A percentile compares a stretch with the other conserved stretches of the same genome.
Evolutionary conservation across 768 basidiomycete species (phyloP).

Genomic region (Boletus edulis): DNA sequence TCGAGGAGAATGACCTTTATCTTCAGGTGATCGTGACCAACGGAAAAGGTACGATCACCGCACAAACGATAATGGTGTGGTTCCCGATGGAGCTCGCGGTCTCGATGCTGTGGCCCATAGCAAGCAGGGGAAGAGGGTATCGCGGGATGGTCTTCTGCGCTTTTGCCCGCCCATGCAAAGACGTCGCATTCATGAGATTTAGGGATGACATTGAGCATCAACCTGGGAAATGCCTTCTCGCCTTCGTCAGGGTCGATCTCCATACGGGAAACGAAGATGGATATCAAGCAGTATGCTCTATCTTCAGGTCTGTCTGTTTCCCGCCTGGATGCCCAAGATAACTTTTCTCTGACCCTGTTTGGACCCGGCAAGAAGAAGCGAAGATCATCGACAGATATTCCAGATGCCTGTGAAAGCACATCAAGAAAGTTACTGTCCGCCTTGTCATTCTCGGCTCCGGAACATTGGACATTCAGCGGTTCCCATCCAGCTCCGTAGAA

Average conservation of each 20-base stretch:
- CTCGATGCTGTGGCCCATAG: neutral
- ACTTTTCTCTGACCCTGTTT: constrained; percentile 7
- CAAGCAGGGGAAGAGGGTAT: constrained; percentile 6
- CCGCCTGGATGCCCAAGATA: constrained; percentile 1
- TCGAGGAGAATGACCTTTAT: constrained; percentile 3
- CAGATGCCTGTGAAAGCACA: constrained; percentile 1
- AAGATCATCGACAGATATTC: constrained; percentile 1
- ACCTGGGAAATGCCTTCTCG: constrained; percentile 2
- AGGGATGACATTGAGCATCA: constrained; percentile 4
- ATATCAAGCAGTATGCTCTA: neutral
- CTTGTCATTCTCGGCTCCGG: constrained; percentile 5
- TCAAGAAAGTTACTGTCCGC: neutral
- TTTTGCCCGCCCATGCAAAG: constrained; percentile 4
- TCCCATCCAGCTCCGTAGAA: constrained; percentile 7
- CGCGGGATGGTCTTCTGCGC: constrained; percentile 1
- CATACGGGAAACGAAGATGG: constrained; percentile 4
- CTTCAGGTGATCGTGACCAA: constrained; percentile 3
- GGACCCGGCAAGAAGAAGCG: constrained; percentile 1
- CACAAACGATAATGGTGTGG: constrained; percentile 1
- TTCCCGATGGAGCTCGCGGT: neutral
- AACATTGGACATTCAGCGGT: neutral
- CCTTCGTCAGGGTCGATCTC: neutral
- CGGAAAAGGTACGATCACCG: neutral
- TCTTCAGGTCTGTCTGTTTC: neutral
- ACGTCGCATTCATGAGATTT: neutral